These are phyloP conservation scores for Cercospora nicotianae DNA, from an alignment of 2,329 filamentous ascomycete species.

Conservation along the genomic window DNA sequence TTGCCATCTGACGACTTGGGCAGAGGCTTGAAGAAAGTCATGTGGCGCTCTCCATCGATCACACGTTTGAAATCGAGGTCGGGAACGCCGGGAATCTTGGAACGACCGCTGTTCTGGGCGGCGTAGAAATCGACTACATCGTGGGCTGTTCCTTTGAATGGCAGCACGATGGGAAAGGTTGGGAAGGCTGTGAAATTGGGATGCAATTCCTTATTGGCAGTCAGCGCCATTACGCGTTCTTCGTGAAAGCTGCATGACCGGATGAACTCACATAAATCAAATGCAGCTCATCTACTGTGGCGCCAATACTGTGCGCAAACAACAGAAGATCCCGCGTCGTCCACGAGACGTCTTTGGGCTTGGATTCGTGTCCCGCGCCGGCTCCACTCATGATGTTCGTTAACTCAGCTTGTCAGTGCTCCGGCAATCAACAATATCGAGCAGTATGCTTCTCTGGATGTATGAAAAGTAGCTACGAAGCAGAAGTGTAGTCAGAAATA, in stretches of 20 bases:
- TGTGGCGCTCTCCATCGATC: background rate
- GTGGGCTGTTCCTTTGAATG: background rate
- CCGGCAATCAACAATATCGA: background rate
- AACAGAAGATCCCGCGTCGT: background rate
- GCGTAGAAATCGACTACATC: background rate
- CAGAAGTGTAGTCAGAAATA: background rate
- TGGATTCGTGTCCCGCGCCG: background rate
- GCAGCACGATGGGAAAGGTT: background rate
- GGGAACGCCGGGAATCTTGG: background rate
- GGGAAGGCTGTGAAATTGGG: background rate
- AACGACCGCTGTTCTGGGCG: background rate
- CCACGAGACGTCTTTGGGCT: background rate
- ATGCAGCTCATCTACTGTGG: background rate
- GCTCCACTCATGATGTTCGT: background rate
- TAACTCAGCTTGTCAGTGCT: background rate
- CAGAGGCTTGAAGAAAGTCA: background rate
- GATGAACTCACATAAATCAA: background rate
- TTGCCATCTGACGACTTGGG: background rate
- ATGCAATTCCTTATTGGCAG: background rate
- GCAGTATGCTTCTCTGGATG: background rate
- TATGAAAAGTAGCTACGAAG: background rate
- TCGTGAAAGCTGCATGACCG: no score
- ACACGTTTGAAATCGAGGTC: background rate
- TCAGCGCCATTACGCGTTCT: no score
- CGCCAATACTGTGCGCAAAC: background rate